phyloP scores from a whole-genome alignment of 805 yeast genomes.

The Suhomyces sp. region DNA sequence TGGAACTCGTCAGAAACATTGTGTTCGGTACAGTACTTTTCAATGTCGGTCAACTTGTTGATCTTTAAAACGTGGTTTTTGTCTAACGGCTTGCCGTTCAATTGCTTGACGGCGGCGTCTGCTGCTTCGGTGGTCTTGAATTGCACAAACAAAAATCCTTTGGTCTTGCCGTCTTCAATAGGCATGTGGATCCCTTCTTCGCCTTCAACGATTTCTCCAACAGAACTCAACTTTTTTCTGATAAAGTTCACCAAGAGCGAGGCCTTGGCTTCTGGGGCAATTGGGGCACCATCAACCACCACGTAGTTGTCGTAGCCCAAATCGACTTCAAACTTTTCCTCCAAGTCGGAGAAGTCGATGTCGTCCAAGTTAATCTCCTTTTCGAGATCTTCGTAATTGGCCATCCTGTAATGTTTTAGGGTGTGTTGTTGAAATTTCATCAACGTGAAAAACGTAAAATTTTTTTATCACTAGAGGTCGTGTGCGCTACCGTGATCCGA shows the following conservation, averaged over 20 bases:
- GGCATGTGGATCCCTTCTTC: constrained; percentile 80
- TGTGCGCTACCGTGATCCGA: background rate
- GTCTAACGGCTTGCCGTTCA: constrained; percentile 89
- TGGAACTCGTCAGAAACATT: constrained; percentile 57
- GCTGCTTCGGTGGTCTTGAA: constrained; percentile 67
- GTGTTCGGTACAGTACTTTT: constrained; percentile 67
- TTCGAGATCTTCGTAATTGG: constrained; percentile 30
- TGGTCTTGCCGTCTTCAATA: constrained; percentile 69
- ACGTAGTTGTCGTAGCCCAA: constrained; percentile 73
- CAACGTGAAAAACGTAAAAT: background rate
- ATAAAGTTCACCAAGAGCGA: constrained; percentile 82
- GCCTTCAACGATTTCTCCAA: constrained; percentile 64
- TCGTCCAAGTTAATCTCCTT: constrained; percentile 44
- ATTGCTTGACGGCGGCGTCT: constrained; percentile 70
- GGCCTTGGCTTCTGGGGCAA: constrained; percentile 86
- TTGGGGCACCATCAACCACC: constrained; percentile 92
- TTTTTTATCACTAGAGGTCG: background rate
- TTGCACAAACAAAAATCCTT: constrained; percentile 85
- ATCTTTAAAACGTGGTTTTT: constrained; percentile 86
- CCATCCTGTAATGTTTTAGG: constrained; percentile 1
- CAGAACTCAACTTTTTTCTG: constrained; percentile 71
- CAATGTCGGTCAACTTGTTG: constrained; percentile 80
- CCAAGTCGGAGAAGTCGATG: constrained; percentile 81
- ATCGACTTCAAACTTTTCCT: constrained; percentile 61
- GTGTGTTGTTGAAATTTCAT: background rate